Evolutionary conservation across 345 rosid species (phyloP), one percentile per base, ranked within the genome.

Genomic region (Brassica cretica): DNA sequence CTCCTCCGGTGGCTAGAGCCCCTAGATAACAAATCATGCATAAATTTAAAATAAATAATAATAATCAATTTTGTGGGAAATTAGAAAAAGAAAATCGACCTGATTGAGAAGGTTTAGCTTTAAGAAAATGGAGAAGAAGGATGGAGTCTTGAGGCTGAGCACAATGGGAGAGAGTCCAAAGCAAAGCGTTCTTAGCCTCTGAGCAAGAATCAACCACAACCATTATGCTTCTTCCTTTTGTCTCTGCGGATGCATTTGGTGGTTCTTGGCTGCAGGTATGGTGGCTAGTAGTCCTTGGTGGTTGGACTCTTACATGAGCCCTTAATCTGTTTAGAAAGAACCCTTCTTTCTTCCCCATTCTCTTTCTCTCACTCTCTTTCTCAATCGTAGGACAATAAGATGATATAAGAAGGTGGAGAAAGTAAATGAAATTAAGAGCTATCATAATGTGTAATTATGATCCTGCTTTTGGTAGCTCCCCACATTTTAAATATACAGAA

Each of bases 111-210:
- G 83, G 63, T 72, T 65, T 78, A 35, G 72, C 37, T 68, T 89
- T 90, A 64, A 84, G 72, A 37, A 90, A 92, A 27, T 89, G 77
- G 68, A 94, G 89, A 64, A 94, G 95, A 83, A 92, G 53, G 59
- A 94, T 55, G 24, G 77, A 84, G 78, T 94, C 97, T 58, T 90
- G 90, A 74, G 80, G 81, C 84, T 92, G 97, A 71, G 89, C 88
- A 53, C 95, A 83, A 63, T 92, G 98, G 30, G 97, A 87, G 16
- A 94, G 91, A 33, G 96, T 91, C 98, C 98, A 94, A 32, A 88
- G 97, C 2, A 94, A 15, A 80, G 98, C 98, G 55, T 86, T 88
- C 82, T 89, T 91, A 12, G 97, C 84, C 78, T 94, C 95, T 30
- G 79, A 64, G 72, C 93, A 89, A 5, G 91, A 86, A 83, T 94